Evolutionary conservation across 208 protist genomes (phyloP), one percentile per base, ranked within the genome.

Genomic region (Leptomonas pyrrhocoris): DNA sequence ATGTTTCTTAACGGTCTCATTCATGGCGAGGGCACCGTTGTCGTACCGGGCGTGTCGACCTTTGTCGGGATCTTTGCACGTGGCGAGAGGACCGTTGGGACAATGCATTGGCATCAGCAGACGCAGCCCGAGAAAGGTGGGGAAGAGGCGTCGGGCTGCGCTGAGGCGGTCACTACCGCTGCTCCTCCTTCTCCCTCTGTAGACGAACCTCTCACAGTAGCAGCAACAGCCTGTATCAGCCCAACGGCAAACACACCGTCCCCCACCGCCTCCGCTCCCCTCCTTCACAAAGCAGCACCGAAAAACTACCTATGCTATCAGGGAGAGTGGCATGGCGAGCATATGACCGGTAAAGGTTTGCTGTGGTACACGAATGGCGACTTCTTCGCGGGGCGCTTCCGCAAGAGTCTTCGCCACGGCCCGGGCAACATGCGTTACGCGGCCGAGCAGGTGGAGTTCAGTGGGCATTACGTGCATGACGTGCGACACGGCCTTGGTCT

Each of bases 1-100:
- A 74, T 49, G 34, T 97, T 97, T 76, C 79, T 81, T 18, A 86
- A 90, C n/a, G 90, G 90, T 2, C 76, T 97, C n/a, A 92, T 95
- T 45, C 88, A 97, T 27, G 92, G 92, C 19, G 69, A 82, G 36
- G 92, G 81, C n/a, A 81, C 80, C 19, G 81, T 96, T 2, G 69
- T 84, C 60, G 58, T 84, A 38, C 92, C 92, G 0, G 77, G 79
- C 4, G 68, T 93, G 2, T 91, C 86, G 0, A 86, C 80, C 38
- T 97, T 95, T 77, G 77, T 93, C 9, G 92, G 92, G 3, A 63
- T 68, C 27, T 97, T 95, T 68, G 78, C 86, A 18, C 84, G 83
- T 9, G 92, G 92, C 0, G 89, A 94, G 69, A 79, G 90, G 6
- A 80, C 72, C 23, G 28, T 78, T 0, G 92, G 92, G n/a, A 95